Evolutionary conservation across 768 basidiomycete species (phyloP).

Genomic region (Vishniacozyma victoriae): DNA sequence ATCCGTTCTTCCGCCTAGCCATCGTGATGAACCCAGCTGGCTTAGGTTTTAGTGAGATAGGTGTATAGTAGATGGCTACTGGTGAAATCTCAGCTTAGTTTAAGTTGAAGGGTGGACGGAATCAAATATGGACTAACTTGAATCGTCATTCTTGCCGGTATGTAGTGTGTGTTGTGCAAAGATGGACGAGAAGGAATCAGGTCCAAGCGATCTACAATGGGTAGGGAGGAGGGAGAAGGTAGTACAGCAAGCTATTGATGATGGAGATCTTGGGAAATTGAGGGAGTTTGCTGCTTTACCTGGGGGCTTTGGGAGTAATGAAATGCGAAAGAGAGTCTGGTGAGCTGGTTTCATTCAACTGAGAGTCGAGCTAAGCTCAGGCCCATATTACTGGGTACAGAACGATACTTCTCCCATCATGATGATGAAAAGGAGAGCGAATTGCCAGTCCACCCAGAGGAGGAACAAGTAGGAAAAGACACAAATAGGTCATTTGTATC

Average conservation of each 20-base stretch:
- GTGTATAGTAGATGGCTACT: too few species aligned
- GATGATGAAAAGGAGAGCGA: background rate
- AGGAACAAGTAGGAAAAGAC: conserved; percentile 79
- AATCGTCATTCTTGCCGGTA: too few species aligned
- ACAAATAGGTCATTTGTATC: conserved; percentile 89
- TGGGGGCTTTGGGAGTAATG: conserved; percentile 44
- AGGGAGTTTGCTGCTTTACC: conserved; percentile 33
- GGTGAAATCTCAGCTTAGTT: too few species aligned
- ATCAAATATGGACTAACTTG: too few species aligned
- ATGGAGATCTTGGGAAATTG: conserved; percentile 27
- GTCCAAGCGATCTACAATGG: too few species aligned
- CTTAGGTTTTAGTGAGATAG: too few species aligned
- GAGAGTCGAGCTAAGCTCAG: background rate
- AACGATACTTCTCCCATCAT: conserved; percentile 1
- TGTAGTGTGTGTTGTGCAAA: too few species aligned
- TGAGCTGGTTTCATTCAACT: conserved; percentile 11
- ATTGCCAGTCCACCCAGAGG: conserved; percentile 52
- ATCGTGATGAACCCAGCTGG: too few species aligned
- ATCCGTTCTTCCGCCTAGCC: conserved; percentile 46
- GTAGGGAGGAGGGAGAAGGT: conserved; percentile 18
- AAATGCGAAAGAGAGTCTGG: conserved; percentile 43
- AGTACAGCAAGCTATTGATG: conserved; percentile 31
- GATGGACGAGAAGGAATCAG: too few species aligned
- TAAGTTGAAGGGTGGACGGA: too few species aligned
- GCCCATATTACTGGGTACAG: conserved; percentile 9